Conservation (phyloP, 345 rosid species). For the Acer negundo region DNA sequence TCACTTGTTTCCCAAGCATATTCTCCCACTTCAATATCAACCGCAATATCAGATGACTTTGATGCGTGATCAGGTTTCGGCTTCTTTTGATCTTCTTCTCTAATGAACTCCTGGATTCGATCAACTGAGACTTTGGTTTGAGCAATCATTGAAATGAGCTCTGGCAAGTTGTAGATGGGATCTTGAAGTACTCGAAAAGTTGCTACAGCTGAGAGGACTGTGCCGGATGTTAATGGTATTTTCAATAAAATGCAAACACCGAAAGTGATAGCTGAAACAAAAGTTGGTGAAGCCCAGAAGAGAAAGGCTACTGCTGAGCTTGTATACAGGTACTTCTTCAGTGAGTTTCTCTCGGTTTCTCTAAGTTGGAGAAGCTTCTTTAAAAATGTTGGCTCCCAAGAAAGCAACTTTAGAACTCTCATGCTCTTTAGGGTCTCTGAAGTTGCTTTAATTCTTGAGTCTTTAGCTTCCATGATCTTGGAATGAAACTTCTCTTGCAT, state of each 20-base stretch:
- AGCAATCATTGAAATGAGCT: constrained; percentile 58
- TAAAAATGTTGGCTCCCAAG: constrained; percentile 51
- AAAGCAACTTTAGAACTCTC: constrained; percentile 55
- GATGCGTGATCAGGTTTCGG: constrained; percentile 12
- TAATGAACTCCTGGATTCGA: constrained; percentile 41
- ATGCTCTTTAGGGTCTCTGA: constrained; percentile 62
- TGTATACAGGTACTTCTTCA: constrained; percentile 55
- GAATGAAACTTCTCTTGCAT: constrained; percentile 56
- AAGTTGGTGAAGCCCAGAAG: constrained; percentile 63
- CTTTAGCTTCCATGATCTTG: constrained; percentile 59
- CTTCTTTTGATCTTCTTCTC: constrained; percentile 51
- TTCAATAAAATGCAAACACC: constrained; percentile 49
- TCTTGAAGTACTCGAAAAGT: constrained; percentile 65
- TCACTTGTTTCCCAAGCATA: constrained; percentile 47
- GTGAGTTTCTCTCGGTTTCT: constrained; percentile 48
- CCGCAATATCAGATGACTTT: constrained; percentile 25
- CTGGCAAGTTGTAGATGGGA: constrained; percentile 62
- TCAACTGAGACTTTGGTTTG: constrained; percentile 61
- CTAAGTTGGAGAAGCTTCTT: constrained; percentile 53
- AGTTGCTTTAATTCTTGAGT: constrained; percentile 46
- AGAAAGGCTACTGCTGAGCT: constrained; percentile 61
- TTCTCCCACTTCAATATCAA: constrained; percentile 46
- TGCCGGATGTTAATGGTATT: constrained; percentile 47
- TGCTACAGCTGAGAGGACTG: constrained; percentile 62
- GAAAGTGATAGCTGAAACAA: constrained; percentile 55